These are phyloP conservation scores for Jaapia argillacea DNA, from an alignment of 768 basidiomycete genomes.

Conservation along the genomic window DNA sequence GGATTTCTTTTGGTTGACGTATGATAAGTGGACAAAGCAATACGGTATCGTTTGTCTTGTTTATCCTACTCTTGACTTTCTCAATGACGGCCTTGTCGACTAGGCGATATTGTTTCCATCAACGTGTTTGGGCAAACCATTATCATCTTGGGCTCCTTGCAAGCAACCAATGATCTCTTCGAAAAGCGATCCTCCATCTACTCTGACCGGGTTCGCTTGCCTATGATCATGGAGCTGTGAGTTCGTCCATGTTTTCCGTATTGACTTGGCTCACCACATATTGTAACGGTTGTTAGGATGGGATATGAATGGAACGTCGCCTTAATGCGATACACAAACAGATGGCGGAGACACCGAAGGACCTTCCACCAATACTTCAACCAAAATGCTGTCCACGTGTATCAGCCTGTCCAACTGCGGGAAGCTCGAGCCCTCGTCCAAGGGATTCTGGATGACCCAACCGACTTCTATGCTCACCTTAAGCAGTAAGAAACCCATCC, in stretches of 20 bases:
- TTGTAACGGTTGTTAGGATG: background rate
- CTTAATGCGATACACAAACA: background rate
- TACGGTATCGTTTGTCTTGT: conserved; percentile 6
- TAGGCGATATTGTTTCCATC: background rate
- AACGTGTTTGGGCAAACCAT: background rate
- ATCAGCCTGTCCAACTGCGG: background rate
- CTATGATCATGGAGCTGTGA: background rate
- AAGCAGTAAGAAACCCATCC: too few species aligned
- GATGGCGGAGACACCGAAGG: background rate
- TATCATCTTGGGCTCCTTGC: background rate
- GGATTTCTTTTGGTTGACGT: conserved; percentile 5
- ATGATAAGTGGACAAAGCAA: conserved; percentile 1
- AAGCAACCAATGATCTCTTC: background rate
- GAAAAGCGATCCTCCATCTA: background rate
- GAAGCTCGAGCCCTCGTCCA: background rate
- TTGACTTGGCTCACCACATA: background rate
- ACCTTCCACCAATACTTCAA: background rate
- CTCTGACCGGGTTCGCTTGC: background rate
- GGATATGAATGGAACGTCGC: background rate
- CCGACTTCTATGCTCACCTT: background rate
- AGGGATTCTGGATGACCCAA: background rate
- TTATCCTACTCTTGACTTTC: background rate
- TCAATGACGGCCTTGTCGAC: too few species aligned
- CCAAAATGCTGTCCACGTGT: background rate
- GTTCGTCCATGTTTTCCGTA: background rate